Conservation (phyloP, 1,284 basidiomycete genomes). For the Testicularia cyperi region DNA sequence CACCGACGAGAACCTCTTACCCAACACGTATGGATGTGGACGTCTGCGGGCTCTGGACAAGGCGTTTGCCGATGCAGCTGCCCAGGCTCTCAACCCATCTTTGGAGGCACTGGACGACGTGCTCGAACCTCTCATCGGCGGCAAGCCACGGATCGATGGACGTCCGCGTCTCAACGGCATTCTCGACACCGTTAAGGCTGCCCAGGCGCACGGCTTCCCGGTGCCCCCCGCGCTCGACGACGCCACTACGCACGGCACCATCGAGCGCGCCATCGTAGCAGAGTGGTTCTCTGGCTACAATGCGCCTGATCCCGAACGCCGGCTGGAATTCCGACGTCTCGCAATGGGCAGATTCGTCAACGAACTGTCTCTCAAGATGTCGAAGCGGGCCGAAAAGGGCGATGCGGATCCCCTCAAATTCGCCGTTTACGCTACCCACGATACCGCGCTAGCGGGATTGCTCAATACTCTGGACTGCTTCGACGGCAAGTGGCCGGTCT, state of each 20-base stretch:
- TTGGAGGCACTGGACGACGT: constrained; percentile 70
- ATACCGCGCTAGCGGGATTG: constrained; percentile 73
- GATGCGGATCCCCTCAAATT: constrained; percentile 42
- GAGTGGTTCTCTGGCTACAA: constrained; percentile 75
- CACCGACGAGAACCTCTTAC: constrained; percentile 73
- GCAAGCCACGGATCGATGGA: constrained; percentile 72
- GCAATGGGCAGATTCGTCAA: constrained; percentile 75
- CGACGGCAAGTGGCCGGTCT: constrained; percentile 68
- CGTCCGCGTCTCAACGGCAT: constrained; percentile 75
- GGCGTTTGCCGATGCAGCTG: constrained; percentile 57
- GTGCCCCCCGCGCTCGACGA: constrained; percentile 38
- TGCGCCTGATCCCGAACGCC: constrained; percentile 22
- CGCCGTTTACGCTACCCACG: constrained; percentile 66
- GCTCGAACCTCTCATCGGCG: constrained; percentile 72
- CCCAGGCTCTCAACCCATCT: constrained; percentile 69
- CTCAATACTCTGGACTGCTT: constrained; percentile 73
- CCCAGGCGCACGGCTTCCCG: constrained; percentile 70
- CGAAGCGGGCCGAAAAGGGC: constrained; percentile 27
- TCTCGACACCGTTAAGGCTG: constrained; percentile 69
- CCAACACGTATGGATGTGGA: constrained; percentile 71
- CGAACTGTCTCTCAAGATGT: constrained; percentile 69
- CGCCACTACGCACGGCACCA: constrained; percentile 6
- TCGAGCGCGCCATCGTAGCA: constrained; percentile 73
- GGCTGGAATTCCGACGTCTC: constrained; percentile 71
- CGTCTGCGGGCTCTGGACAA: constrained; percentile 62